Base-by-base conservation (phyloP, 164 flowering plant species). In the Euptelea pleiosperma region DNA sequence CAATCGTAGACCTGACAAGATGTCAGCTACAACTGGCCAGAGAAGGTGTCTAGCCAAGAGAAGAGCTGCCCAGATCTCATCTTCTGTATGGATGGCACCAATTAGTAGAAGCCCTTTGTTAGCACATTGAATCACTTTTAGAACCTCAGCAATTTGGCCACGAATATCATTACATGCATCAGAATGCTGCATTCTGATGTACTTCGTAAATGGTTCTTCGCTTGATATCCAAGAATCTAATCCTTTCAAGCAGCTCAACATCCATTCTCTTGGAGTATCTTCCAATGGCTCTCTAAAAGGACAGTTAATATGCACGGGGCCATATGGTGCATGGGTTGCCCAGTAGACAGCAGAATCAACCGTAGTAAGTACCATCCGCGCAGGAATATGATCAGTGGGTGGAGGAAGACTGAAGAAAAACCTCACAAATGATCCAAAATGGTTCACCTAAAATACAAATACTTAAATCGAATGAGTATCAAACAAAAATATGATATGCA, bases 271-370 rank as follows among this genome's bases (percentile, higher is more conserved):
- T 8, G 84, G 78, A 64, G 76, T 70, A 68, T 69, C 72, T 60
- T 77, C 96, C 64, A 93, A 57, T 25, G 99, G 97, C 63, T 93
- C 96, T 52, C 96, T 75, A 55, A 85, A 93, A 67, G 87, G 77
- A 64, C 99, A 93, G 70, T 93, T 93, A 48, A 93, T 70, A 69
- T 93, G 97, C 50, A 86, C 92, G 51, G 97, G 99, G 12, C 99
- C 97, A 69, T 21, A 44, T 3, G 99, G 94, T 64, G 86, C 70
- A 57, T 76, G 67, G 18, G 80, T 84, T 64, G 96, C 86, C 64
- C 66, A 62, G 64, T 82, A 61, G 15, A 88, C 86, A 57, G 96
- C 99, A 70, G 96, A 85, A 70, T 88, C 99, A 55, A 93, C 41
- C 2, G 97, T 81, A 18, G 97, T 93, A 51, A 93, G 94, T 25